Evolutionary conservation across 208 protist species (phyloP).

Genomic region (Wallacemonas sp.): DNA sequence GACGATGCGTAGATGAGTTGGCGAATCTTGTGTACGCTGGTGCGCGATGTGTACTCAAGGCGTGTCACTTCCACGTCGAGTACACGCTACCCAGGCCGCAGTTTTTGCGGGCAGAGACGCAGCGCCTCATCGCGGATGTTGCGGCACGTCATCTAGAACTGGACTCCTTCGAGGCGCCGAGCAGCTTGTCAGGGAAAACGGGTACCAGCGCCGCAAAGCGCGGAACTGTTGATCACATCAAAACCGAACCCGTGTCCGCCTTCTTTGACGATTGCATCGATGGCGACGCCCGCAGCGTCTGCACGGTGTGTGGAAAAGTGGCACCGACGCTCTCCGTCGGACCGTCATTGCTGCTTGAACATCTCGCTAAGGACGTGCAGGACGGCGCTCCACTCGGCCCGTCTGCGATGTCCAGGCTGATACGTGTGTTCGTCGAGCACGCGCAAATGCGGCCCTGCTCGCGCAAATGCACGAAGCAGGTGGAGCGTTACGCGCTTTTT

Average conservation of each 20-base stretch:
- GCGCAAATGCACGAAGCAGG: conserved; percentile 53
- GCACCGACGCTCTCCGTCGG: conserved; percentile 32
- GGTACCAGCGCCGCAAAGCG: conserved; percentile 15
- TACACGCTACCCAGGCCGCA: conserved; percentile 19
- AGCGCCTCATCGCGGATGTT: conserved; percentile 21
- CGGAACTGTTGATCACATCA: conserved; percentile 4
- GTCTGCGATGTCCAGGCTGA: conserved; percentile 48
- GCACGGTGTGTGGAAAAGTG: conserved; percentile 50
- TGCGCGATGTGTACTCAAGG: conserved; percentile 33
- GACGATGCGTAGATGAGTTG: conserved; percentile 41
- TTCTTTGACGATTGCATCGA: conserved; percentile 21
- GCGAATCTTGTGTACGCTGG: conserved; percentile 39
- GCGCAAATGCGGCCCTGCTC: conserved; percentile 43
- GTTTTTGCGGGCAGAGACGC: conserved; percentile 17
- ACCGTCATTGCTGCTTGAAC: conserved; percentile 36
- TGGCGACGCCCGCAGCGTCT: background rate
- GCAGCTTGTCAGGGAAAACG: background rate
- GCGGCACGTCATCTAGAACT: background rate
- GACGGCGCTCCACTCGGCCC: conserved; percentile 18
- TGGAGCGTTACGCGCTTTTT: conserved; percentile 68
- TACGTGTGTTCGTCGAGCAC: conserved; percentile 33
- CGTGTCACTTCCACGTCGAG: conserved; percentile 23
- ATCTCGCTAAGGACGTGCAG: conserved; percentile 50
- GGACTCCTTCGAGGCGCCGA: background rate
- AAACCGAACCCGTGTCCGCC: conserved; percentile 6